These are phyloP conservation scores for Aspergillus nidulans DNA, from an alignment of 495 filamentous ascomycete species.

Conservation along the genomic window DNA sequence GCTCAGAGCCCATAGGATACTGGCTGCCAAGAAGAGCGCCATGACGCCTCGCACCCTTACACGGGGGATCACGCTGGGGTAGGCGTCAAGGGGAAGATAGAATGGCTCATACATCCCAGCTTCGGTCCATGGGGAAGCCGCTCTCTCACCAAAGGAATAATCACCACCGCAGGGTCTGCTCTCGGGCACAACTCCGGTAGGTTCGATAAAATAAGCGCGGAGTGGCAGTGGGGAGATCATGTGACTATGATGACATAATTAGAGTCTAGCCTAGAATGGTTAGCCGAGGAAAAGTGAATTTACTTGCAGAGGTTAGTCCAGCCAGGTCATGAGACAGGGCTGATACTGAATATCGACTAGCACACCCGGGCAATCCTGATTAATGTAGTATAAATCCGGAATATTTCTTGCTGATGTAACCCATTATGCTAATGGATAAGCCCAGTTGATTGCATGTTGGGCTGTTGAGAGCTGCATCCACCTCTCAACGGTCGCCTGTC, in stretches of 20 bases:
- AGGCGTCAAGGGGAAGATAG: slow-evolving; percentile 44
- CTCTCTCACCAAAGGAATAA: not conserved
- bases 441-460: slow-evolving; percentile 12
- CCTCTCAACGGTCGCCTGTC: slow-evolving; percentile 14
- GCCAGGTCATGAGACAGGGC: slow-evolving; percentile 9
- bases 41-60: slow-evolving; percentile 49
- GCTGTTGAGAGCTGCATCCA: slow-evolving; percentile 18
- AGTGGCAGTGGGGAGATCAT: slow-evolving; percentile 15
- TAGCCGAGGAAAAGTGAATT: not conserved
- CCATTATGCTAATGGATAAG: not conserved
- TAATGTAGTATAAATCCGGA: not conserved
- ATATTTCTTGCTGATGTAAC: slow-evolving; percentile 11
- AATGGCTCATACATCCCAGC: slow-evolving; percentile 50
- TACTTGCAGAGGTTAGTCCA: not conserved
- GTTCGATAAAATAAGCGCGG: not conserved
- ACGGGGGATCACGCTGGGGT: slow-evolving; percentile 44
- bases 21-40: slow-evolving; percentile 46
- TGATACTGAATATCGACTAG: slow-evolving; percentile 9
- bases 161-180: not conserved
- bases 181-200: not conserved
- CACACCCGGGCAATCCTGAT: not conserved
- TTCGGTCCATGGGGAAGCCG: slow-evolving; percentile 32
- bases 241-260: slow-evolving; percentile 1
- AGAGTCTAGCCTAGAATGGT: not conserved
- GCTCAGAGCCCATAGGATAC: slow-evolving; percentile 48